phyloP scores from a whole-genome alignment of 2,329 filamentous ascomycete species.

The Exophiala aquamarina region DNA sequence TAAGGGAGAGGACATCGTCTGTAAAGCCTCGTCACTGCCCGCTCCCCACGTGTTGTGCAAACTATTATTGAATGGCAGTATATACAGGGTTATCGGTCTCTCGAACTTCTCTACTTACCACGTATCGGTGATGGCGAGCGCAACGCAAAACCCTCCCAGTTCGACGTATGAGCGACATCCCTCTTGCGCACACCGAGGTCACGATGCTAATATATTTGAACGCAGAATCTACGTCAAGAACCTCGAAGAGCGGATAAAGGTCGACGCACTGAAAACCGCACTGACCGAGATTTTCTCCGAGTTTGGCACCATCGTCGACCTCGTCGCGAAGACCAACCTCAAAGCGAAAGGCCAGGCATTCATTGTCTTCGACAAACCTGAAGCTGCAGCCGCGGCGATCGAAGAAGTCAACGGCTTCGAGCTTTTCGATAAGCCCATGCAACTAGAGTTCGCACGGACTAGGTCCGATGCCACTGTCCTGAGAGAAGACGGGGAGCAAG shows the following conservation, averaged over 20 bases:
- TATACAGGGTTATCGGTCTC: too few species aligned
- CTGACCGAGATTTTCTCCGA: constrained; percentile 79
- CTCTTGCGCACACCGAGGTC: constrained; percentile 1
- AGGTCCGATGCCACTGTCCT: constrained; percentile 85
- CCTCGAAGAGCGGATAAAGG: constrained; percentile 88
- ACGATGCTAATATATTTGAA: too few species aligned
- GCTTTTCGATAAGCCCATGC: constrained; percentile 88
- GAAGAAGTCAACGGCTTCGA: constrained; percentile 92
- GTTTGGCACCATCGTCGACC: constrained; percentile 81
- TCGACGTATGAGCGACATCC: constrained; percentile 22
- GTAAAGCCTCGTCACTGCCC: too few species aligned
- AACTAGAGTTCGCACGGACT: constrained; percentile 76
- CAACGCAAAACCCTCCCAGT: constrained; percentile 23
- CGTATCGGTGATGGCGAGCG: constrained; percentile 16
- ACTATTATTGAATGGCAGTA: too few species aligned
- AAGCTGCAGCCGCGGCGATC: constrained; percentile 76
- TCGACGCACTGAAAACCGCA: constrained; percentile 71
- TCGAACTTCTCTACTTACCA: too few species aligned
- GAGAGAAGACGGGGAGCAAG: constrained; percentile 70
- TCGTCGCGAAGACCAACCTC: constrained; percentile 84
- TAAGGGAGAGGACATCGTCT: too few species aligned
- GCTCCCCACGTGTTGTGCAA: too few species aligned
- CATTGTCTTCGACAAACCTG: constrained; percentile 80
- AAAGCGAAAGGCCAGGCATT: constrained; percentile 96
- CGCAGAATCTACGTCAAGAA: constrained; percentile 59